phyloP scores from a whole-genome alignment of 1,139 yeast species.

The Sugiyamaella novakii region DNA sequence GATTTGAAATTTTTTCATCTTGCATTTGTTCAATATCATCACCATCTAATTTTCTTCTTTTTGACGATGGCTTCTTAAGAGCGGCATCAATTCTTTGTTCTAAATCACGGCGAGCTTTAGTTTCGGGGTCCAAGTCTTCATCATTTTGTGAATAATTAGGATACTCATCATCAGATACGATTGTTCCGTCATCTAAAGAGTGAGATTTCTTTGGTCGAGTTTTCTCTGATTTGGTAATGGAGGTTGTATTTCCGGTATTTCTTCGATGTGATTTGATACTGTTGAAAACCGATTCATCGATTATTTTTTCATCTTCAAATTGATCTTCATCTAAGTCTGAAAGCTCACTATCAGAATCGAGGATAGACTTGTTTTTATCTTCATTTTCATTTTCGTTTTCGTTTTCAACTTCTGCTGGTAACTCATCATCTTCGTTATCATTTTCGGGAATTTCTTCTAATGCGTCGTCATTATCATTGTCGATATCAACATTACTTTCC shows the following conservation, averaged over 20 bases:
- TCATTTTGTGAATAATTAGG: slow-evolving; percentile 36
- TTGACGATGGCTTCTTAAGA: slow-evolving; percentile 53
- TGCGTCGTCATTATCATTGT: not conserved
- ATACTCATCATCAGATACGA: slow-evolving; percentile 28
- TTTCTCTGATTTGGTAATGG: slow-evolving; percentile 27
- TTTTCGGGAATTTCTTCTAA: not conserved
- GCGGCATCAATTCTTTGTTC: slow-evolving; percentile 83
- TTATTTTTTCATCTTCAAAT: slow-evolving; percentile 35
- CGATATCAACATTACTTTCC: too few relatives aligned
- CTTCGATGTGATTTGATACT: slow-evolving; percentile 42
- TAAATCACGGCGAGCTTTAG: slow-evolving; percentile 69
- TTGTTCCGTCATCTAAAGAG: slow-evolving; percentile 23
- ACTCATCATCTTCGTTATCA: not conserved
- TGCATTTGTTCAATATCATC: slow-evolving; percentile 94
- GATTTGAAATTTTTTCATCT: slow-evolving; percentile 80
- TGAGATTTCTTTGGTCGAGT: slow-evolving; percentile 26
- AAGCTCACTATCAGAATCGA: slow-evolving; percentile 35
- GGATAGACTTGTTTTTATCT: slow-evolving; percentile 10
- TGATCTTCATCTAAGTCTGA: slow-evolving; percentile 47
- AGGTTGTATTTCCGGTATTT: slow-evolving; percentile 19
- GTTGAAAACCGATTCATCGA: slow-evolving; percentile 47
- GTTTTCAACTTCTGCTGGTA: slow-evolving; percentile 28
- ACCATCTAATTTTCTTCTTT: slow-evolving; percentile 65
- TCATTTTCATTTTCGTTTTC: slow-evolving; percentile 38
- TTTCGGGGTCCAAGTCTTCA: slow-evolving; percentile 45